Evolutionary conservation across 331 rosid genomes (phyloP).

Genomic region (Dryas integrifolia): DNA sequence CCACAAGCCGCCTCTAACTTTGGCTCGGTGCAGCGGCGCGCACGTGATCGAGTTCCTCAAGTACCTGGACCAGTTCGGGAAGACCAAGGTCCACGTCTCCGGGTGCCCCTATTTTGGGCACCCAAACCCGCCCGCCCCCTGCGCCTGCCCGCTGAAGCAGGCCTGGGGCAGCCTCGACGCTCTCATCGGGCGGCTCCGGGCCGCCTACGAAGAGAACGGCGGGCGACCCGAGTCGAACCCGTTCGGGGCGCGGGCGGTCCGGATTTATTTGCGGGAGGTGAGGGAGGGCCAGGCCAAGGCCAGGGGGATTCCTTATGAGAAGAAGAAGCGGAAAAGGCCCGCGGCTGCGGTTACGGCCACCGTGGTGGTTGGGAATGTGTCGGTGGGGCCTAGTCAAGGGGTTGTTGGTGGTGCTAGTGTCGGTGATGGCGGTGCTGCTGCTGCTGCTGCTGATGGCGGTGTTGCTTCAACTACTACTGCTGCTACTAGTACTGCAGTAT

Average conservation of each 20-base stretch:
- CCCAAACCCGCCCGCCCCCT: conserved; percentile 80
- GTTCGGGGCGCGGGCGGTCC: conserved; percentile 72
- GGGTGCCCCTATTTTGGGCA: conserved; percentile 85
- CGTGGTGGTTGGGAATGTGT: conserved; percentile 13
- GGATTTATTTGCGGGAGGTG: conserved; percentile 82
- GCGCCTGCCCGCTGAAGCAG: conserved; percentile 77
- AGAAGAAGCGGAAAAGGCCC: conserved; percentile 74
- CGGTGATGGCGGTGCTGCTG: conserved; percentile 9
- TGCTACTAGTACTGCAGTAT: conserved; percentile 47
- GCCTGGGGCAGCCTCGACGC: conserved; percentile 97
- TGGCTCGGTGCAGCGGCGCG: conserved; percentile 93
- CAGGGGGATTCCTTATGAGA: conserved; percentile 90
- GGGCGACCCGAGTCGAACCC: conserved; percentile 87
- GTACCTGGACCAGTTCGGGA: conserved; percentile 89
- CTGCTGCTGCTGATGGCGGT: conserved; percentile 3
- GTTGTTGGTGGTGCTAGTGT: background rate
- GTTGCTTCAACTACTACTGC: conserved; percentile 26
- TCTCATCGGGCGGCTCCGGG: conserved; percentile 83
- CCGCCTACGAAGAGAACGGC: conserved; percentile 93
- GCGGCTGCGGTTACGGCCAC: conserved; percentile 31
- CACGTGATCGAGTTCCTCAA: conserved; percentile 91
- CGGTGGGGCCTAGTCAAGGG: conserved; percentile 24
- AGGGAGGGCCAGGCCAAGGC: conserved; percentile 88
- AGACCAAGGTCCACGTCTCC: conserved; percentile 71
- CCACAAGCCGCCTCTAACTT: conserved; percentile 94